These are phyloP conservation scores for Herpotrichia juniperi DNA, from an alignment of 2,329 filamentous ascomycete genomes.

Conservation along the genomic window DNA sequence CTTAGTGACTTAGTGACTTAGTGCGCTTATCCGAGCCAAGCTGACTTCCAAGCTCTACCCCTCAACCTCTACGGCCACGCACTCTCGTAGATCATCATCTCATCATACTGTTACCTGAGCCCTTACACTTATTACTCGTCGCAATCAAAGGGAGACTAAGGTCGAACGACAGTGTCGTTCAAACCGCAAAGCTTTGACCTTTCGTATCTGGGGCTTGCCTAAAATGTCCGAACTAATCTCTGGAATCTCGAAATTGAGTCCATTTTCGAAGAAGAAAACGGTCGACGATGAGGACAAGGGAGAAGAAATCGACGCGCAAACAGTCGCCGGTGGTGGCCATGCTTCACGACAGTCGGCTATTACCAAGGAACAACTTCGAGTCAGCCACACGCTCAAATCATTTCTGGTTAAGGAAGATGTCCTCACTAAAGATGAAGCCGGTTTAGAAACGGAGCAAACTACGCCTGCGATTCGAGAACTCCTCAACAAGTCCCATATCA, in stretches of 20 bases:
- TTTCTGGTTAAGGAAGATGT: constrained; percentile 62
- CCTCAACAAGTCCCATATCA: constrained; percentile 63
- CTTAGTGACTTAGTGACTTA: no score
- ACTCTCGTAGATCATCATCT: no score
- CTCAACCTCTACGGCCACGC: no score
- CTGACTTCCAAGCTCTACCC: neutral
- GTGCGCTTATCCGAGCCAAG: neutral
- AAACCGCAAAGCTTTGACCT: no score
- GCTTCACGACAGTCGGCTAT: constrained; percentile 55
- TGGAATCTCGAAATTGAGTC: constrained; percentile 39
- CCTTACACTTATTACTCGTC: no score
- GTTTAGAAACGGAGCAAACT: constrained; percentile 52
- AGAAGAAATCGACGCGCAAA: constrained; percentile 56
- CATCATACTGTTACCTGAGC: neutral
- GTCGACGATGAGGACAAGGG: constrained; percentile 58
- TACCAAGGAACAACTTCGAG: constrained; percentile 61
- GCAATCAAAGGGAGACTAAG: no score
- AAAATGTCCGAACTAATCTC: constrained; percentile 45
- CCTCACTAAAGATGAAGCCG: constrained; percentile 56
- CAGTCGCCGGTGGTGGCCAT: constrained; percentile 66
- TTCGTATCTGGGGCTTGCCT: no score
- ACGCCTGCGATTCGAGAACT: constrained; percentile 57
- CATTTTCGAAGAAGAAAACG: constrained; percentile 32
- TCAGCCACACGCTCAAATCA: constrained; percentile 64
- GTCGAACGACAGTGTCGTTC: no score